A percentile compares a stretch with the other conserved stretches of the same genome.
Evolutionary conservation across 192 early-diverging fungal species (phyloP).

Genomic region (Rhizophagus sp.): DNA sequence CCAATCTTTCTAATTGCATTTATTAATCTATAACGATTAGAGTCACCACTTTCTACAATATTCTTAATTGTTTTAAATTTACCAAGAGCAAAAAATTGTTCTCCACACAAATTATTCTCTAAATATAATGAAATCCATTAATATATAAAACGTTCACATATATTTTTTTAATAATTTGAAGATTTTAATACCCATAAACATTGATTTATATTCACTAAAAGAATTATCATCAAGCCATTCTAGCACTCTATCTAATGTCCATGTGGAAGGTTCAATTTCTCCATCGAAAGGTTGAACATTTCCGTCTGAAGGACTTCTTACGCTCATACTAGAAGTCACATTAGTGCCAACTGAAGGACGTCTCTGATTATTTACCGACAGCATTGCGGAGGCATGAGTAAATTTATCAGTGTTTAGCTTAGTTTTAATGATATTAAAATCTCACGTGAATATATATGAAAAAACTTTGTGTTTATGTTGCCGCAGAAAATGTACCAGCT

Average conservation of each 20-base stretch:
- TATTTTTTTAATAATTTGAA: too few relatives aligned
- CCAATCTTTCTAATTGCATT: slow-evolving; percentile 22
- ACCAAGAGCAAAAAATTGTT: slow-evolving; percentile 7
- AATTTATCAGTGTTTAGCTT: neutral
- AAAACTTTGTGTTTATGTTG: too few relatives aligned
- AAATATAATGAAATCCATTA: neutral
- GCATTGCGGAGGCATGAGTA: slow-evolving; percentile 6
- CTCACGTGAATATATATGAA: too few relatives aligned
- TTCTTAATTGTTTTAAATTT: neutral
- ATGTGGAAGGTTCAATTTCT: slow-evolving; percentile 1
- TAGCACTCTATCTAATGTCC: slow-evolving; percentile 6
- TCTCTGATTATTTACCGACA: slow-evolving; percentile 11
- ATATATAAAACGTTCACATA: neutral
- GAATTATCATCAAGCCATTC: slow-evolving; percentile 15
- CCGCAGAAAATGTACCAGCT: too few relatives aligned
- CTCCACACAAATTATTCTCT: slow-evolving; percentile 12
- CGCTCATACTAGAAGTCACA: slow-evolving; percentile 9
- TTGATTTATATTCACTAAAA: slow-evolving; percentile 16
- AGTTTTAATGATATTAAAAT: too few relatives aligned
- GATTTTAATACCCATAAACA: slow-evolving; percentile 18
- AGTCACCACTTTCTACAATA: neutral
- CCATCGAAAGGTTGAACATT: slow-evolving; percentile 10
- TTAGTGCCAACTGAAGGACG: slow-evolving; percentile 3
- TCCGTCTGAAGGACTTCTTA: slow-evolving; percentile 16
- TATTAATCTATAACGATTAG: slow-evolving; percentile 4